Evolutionary conservation across 148 eudicot species (phyloP).

Genomic region (Rhododendron griersonianum): DNA sequence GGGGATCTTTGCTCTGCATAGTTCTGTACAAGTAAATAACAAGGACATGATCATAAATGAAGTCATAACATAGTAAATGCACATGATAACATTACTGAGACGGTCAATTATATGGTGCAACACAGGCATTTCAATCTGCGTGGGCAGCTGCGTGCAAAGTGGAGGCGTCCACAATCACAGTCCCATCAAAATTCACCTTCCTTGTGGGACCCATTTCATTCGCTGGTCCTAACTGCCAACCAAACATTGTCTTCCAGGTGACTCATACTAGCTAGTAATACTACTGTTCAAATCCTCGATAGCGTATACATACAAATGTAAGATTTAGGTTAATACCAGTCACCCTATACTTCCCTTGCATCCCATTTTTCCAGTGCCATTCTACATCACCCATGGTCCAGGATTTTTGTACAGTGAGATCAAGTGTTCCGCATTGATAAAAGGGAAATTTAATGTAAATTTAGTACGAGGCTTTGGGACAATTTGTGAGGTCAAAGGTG

Average conservation of each 20-base stretch:
- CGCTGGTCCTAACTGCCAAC: slow-evolving; percentile 73
- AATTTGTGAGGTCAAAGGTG: not conserved
- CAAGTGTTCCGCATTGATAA: not conserved
- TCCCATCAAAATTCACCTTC: slow-evolving; percentile 62
- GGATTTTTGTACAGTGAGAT: not conserved
- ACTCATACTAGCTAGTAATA: not conserved
- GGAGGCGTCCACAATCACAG: slow-evolving; percentile 57
- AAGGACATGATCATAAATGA: not conserved
- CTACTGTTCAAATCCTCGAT: not conserved
- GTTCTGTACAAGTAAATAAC: not conserved
- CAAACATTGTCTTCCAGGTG: slow-evolving; percentile 77
- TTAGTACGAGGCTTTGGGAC: not conserved
- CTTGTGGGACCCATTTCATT: slow-evolving; percentile 85
- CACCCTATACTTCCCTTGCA: not conserved
- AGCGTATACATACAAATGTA: not conserved
- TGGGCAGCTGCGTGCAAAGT: slow-evolving; percentile 87
- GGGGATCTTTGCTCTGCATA: not conserved
- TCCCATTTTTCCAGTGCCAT: not conserved
- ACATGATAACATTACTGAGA: slow-evolving; percentile 2
- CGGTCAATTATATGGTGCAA: not conserved
- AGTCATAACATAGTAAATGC: not conserved
- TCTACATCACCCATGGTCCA: not conserved
- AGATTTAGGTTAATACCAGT: not conserved
- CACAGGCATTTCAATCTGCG: slow-evolving; percentile 84
- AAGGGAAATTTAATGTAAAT: not conserved